Conservation (phyloP, 2,329 filamentous ascomycete genomes). For the Pezicula neosporulosa region DNA sequence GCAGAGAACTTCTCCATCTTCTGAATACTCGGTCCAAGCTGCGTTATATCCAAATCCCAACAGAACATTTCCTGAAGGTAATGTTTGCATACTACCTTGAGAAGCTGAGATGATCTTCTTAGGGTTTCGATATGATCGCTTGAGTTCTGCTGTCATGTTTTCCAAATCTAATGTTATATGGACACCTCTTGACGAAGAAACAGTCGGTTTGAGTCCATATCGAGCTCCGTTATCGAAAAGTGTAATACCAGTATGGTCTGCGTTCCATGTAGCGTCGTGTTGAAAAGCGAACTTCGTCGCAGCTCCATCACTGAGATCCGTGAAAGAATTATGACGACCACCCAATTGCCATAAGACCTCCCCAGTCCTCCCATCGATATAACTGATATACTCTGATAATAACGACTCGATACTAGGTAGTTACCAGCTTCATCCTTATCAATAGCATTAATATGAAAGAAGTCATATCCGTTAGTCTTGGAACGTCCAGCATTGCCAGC, state of each 20-base stretch:
- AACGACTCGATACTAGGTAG: slow-evolving; percentile 42
- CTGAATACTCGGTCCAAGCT: slow-evolving; percentile 8
- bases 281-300: slow-evolving; percentile 45
- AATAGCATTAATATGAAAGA: slow-evolving; percentile 28
- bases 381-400: slow-evolving; percentile 41
- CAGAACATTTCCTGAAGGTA: slow-evolving; percentile 11
- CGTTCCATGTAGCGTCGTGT: slow-evolving; percentile 39
- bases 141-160: slow-evolving; percentile 11
- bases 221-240: slow-evolving; percentile 13
- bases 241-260: slow-evolving; percentile 7
- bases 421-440: slow-evolving; percentile 36
- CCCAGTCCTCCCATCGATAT: slow-evolving; percentile 36
- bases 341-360: slow-evolving; percentile 43
- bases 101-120: slow-evolving; percentile 12
- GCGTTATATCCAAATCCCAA: slow-evolving; percentile 11
- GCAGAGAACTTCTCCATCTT: slow-evolving; percentile 29
- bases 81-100: slow-evolving; percentile 15
- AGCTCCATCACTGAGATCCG: slow-evolving; percentile 20
- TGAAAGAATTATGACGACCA: slow-evolving; percentile 39
- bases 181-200: slow-evolving; percentile 8
- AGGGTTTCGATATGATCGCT: slow-evolving; percentile 8
- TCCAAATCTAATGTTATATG: slow-evolving; percentile 7
- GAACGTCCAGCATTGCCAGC: not conserved
- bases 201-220: slow-evolving; percentile 1
- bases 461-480: slow-evolving; percentile 26